phyloP scores from a whole-genome alignment of 2,329 filamentous ascomycete genomes.

The Arthroderma sp. region DNA sequence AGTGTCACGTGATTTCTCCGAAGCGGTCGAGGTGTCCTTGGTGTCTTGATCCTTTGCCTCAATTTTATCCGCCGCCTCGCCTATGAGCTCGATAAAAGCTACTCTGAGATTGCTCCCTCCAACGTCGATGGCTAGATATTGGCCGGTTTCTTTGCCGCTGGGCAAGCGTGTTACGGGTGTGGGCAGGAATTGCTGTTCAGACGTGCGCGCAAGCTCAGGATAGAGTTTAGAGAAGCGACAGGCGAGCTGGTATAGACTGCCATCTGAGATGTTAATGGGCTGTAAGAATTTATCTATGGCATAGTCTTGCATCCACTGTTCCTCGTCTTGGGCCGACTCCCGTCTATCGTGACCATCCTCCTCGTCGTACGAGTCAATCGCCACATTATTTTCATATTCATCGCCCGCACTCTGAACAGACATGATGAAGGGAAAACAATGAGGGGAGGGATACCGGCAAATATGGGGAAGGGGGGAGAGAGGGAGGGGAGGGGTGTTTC shows the following conservation, averaged over 20 bases:
- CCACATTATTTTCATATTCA: slow-evolving; percentile 4
- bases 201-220: slow-evolving; percentile 30
- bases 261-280: slow-evolving; percentile 29
- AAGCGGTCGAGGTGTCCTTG: slow-evolving; percentile 14
- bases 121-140: slow-evolving; percentile 44
- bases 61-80: slow-evolving; percentile 25
- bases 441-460: background rate
- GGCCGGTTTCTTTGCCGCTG: slow-evolving; percentile 40
- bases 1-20: slow-evolving; percentile 26
- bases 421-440: slow-evolving; percentile 1
- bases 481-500: background rate
- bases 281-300: slow-evolving; percentile 28
- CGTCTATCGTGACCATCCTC: slow-evolving; percentile 14
- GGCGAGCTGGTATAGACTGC: slow-evolving; percentile 31
- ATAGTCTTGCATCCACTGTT: slow-evolving; percentile 20
- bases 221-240: slow-evolving; percentile 34
- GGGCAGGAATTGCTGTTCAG: slow-evolving; percentile 35
- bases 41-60: slow-evolving; percentile 6
- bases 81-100: slow-evolving; percentile 41
- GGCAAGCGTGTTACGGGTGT: slow-evolving; percentile 35
- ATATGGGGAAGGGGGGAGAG: background rate
- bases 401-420: slow-evolving; percentile 3
- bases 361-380: slow-evolving; percentile 16
- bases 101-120: slow-evolving; percentile 44
- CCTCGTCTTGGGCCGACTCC: slow-evolving; percentile 8